These are phyloP conservation scores for Metschnikowia vanudenii DNA, from an alignment of 805 yeast species.

Conservation along the genomic window DNA sequence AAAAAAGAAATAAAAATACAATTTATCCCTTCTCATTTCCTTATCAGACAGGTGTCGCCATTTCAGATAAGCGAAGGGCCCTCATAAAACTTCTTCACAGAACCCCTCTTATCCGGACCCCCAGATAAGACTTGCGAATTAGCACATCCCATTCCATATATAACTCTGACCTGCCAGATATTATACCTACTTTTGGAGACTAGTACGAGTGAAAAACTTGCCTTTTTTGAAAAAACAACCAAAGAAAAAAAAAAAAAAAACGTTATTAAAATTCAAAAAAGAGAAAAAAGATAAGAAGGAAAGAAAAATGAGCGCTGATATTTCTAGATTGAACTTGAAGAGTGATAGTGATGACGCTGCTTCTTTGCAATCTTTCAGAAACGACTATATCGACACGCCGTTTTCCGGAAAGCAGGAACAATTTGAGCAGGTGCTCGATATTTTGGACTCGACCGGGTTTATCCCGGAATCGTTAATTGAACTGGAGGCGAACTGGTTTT, in stretches of 20 bases:
- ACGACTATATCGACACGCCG: constrained; percentile 72
- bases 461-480: constrained; percentile 87
- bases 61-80: constrained; percentile 6
- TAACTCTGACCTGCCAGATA: neutral
- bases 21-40: neutral
- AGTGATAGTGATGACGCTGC: constrained; percentile 29
- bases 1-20: neutral
- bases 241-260: too few species aligned
- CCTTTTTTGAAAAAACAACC: too few species aligned
- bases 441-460: constrained; percentile 78
- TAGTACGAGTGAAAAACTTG: too few species aligned
- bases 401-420: constrained; percentile 82
- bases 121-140: constrained; percentile 4
- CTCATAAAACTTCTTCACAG: constrained; percentile 1
- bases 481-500: constrained; percentile 86
- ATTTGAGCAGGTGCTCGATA: constrained; percentile 76
- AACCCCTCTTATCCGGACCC: constrained; percentile 8
- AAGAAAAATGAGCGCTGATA: constrained; percentile 17
- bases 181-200: neutral
- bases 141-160: neutral
- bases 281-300: too few species aligned
- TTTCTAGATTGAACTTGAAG: constrained; percentile 17
- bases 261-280: too few species aligned
- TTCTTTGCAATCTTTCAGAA: constrained; percentile 32
- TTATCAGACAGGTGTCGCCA: constrained; percentile 7